Conservation (phyloP, 2,329 filamentous ascomycete species). For the Fusarium acutatum region DNA sequence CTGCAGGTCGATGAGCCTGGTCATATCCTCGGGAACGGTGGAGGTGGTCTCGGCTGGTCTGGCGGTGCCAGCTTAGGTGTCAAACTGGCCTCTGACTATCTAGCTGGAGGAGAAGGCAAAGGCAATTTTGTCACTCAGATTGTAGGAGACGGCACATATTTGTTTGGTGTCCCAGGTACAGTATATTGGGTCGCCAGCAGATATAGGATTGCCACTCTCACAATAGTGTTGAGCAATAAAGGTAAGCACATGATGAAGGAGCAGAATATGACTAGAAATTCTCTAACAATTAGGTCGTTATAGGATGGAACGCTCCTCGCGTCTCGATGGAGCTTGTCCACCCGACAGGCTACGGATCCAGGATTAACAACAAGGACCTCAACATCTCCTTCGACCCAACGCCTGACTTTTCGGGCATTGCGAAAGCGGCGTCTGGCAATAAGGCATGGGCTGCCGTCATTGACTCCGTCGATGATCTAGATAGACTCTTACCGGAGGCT, state of each 20-base stretch:
- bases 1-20: constrained; percentile 72
- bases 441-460: neutral
- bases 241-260: neutral
- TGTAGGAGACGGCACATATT: constrained; percentile 59
- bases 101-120: constrained; percentile 36
- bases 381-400: constrained; percentile 67
- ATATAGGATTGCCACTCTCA: constrained; percentile 58
- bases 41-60: constrained; percentile 80
- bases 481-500: neutral
- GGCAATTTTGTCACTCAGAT: constrained; percentile 56
- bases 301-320: constrained; percentile 64
- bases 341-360: constrained; percentile 61
- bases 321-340: constrained; percentile 64
- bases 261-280: accelerated
- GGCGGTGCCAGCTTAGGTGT: constrained; percentile 73
- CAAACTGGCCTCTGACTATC: constrained; percentile 67
- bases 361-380: constrained; percentile 64
- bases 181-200: constrained; percentile 59
- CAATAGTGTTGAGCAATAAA: constrained; percentile 62
- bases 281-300: neutral
- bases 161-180: constrained; percentile 58
- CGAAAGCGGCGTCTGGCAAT: constrained; percentile 64
- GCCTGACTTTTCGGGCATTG: constrained; percentile 67
- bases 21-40: constrained; percentile 80
- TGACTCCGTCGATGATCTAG: neutral